Evolutionary conservation across 2,329 filamentous ascomycete genomes (phyloP).

Genomic region (Pyricularia pennisetigena): DNA sequence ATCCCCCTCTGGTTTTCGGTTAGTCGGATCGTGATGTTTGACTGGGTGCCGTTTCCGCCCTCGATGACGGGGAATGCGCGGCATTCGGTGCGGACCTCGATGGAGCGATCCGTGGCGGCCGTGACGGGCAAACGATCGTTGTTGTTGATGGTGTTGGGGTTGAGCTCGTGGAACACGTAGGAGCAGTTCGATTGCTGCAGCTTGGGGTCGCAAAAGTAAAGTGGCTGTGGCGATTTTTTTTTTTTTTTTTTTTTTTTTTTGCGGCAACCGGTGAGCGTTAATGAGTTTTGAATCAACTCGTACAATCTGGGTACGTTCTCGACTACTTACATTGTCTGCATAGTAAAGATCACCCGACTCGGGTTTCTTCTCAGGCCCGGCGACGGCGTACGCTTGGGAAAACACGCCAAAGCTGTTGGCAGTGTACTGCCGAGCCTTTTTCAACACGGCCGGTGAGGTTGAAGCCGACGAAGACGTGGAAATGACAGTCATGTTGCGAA

Average conservation of each 20-base stretch:
- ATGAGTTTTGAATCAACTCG: too few species aligned
- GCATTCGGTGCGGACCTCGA: constrained; percentile 20
- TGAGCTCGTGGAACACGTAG: constrained; percentile 28
- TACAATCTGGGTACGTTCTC: neutral
- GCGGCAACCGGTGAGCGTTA: neutral
- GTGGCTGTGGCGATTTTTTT: neutral
- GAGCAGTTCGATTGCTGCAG: constrained; percentile 11
- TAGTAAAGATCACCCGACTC: constrained; percentile 19
- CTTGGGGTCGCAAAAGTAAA: neutral
- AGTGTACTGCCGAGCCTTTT: constrained; percentile 12
- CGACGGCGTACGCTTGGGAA: constrained; percentile 17
- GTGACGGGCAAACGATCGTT: constrained; percentile 3
- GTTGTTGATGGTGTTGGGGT: constrained; percentile 6
- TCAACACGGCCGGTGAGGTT: neutral
- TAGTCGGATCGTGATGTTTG: constrained; percentile 16
- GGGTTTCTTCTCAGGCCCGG: constrained; percentile 13
- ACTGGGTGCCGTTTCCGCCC: constrained; percentile 21
- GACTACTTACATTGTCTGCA: constrained; percentile 12
- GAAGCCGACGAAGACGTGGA: neutral
- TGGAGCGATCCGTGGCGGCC: constrained; percentile 22
- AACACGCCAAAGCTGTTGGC: constrained; percentile 17
- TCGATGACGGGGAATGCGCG: constrained; percentile 17
- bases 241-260: too few species aligned
- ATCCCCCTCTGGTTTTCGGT: constrained; percentile 12
- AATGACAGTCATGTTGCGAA: constrained; percentile 25